These are phyloP conservation scores for Neonectria neomacrospora DNA, from an alignment of 2,329 filamentous ascomycete species.

Conservation along the genomic window DNA sequence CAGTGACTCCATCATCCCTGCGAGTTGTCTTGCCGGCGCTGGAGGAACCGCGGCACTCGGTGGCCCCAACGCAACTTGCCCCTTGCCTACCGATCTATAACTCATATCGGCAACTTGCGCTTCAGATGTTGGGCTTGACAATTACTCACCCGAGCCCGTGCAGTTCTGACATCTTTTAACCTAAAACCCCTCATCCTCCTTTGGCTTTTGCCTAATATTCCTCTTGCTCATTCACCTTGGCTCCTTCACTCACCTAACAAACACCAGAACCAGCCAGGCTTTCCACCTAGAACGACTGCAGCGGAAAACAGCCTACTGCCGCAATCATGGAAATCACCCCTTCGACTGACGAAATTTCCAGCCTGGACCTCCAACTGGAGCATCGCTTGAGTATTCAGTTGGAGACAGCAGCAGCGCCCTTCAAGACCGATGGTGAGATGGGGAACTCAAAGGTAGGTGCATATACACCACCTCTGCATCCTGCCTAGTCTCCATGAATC, in stretches of 20 bases:
- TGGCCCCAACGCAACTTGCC: slow-evolving; percentile 1
- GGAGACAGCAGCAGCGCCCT: neutral
- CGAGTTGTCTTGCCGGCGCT: slow-evolving; percentile 1
- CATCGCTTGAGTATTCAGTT: slow-evolving; percentile 1
- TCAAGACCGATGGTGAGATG: neutral
- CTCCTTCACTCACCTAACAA: neutral
- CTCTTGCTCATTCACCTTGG: neutral
- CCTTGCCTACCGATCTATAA: neutral
- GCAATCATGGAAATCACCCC: slow-evolving; percentile 1
- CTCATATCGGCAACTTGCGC: neutral
- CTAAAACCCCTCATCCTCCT: neutral
- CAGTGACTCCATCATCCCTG: slow-evolving; percentile 4
- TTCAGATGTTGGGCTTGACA: neutral
- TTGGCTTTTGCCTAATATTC: neutral
- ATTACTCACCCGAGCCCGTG: neutral
- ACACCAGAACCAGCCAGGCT: neutral
- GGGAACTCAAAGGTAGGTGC: slow-evolving; percentile 2
- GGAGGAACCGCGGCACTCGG: slow-evolving; percentile 13
- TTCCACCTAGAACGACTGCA: neutral
- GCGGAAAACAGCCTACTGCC: neutral
- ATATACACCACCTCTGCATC: neutral
- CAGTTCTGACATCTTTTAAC: neutral
- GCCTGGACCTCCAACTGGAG: slow-evolving; percentile 1
- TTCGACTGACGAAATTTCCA: neutral
- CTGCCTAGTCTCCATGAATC: neutral